Evolutionary conservation across 208 protist species (phyloP), one percentile per base, ranked within the genome.

Genomic region (Trypanosoma grayi): DNA sequence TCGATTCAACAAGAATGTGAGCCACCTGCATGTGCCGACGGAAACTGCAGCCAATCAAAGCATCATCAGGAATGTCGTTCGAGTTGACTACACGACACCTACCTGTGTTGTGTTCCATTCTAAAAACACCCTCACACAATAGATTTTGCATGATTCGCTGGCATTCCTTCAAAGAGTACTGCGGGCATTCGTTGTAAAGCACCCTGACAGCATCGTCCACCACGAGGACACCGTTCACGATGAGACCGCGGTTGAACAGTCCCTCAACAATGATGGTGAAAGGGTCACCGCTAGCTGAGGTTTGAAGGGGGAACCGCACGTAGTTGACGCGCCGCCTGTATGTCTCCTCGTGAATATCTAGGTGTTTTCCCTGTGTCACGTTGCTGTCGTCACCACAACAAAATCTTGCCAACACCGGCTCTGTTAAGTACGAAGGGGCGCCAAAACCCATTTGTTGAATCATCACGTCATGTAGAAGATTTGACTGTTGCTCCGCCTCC

Each of bases 221-320:
- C 1, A 56, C 46, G 46, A 95, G 88, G 10, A 54, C 52, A 61
- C 84, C 85, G 57, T 90, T 90, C 13, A 90, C 73, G 44, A 92
- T 75, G 46, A 93, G 77, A 3, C 89, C 89, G 30, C 86, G 83
- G 58, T 95, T 95, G 54, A 84, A 86, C n/a, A 95, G 68, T 9
- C 89, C 85, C 34, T 95, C 83, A 3, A 93, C 48, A 40, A 93
- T 75, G 7, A 88, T 61, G 2, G 72, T 69, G 6, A 92, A 73
- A 22, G 73, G 58, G 50, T 88, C 82, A 18, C 72, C 70, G 36
- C 16, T 14, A 28, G 27, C 34, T 6, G 58, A 27, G 43, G 24
- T 41, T 46, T 60, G 24, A 16, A 47, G 52, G 14, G 51, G 61
- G 56, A 95, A 93, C 28, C 85, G 85, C 6, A 83, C 73, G 65